These are phyloP conservation scores for Begonia fuchsioides DNA, from an alignment of 306 rosid genomes.

Conservation along the genomic window DNA sequence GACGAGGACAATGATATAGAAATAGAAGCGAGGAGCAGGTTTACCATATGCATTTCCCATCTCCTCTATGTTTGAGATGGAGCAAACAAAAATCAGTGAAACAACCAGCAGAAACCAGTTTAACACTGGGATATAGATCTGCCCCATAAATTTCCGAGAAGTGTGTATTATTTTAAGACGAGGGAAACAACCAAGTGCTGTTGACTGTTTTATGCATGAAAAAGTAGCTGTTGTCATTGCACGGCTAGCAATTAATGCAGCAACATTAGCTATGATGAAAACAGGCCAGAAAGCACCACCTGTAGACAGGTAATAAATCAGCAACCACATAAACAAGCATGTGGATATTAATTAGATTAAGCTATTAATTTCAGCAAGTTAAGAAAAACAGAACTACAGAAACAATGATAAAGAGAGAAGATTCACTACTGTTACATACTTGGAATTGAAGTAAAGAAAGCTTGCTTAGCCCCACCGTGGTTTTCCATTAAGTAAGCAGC, in stretches of 20 bases:
- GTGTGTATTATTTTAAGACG: constrained; percentile 91
- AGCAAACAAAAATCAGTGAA: constrained; percentile 58
- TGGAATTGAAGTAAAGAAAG: constrained; percentile 74
- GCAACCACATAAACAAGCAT: neutral
- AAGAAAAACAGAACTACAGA: neutral
- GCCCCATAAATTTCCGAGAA: constrained; percentile 97
- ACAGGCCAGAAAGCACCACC: constrained; percentile 75
- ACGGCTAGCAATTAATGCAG: constrained; percentile 93
- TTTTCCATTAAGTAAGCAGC: constrained; percentile 87
- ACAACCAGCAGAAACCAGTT: constrained; percentile 89
- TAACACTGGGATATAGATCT: constrained; percentile 83
- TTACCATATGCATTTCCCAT: constrained; percentile 99
- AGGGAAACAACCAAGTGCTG: constrained; percentile 98
- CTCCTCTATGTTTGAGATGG: constrained; percentile 76
- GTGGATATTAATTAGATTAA: neutral
- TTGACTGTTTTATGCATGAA: constrained; percentile 91
- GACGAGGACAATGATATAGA: constrained; percentile 1
- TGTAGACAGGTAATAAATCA: constrained; percentile 16
- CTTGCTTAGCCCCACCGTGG: constrained; percentile 40
- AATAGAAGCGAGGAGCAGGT: constrained; percentile 1
- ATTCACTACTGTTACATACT: constrained; percentile 26
- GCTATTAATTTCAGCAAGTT: neutral
- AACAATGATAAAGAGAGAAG: constrained; percentile 1
- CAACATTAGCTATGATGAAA: constrained; percentile 63
- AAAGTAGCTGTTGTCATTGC: constrained; percentile 98